Evolutionary conservation across 2,329 filamentous ascomycete species (phyloP).

Genomic region (Diaporthe sp.): DNA sequence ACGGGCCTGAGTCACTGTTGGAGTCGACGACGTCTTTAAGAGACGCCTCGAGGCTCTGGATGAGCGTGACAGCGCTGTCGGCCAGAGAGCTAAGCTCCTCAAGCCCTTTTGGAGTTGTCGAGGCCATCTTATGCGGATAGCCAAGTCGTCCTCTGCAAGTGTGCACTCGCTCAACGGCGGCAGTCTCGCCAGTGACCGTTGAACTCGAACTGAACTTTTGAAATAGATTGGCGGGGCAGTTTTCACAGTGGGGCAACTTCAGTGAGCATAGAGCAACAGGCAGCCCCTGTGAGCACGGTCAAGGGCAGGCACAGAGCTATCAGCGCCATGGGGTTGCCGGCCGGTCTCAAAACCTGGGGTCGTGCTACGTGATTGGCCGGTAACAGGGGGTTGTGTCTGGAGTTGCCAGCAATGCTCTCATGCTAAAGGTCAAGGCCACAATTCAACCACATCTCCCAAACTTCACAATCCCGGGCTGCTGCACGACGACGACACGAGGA

Average conservation of each 20-base stretch:
- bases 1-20: slow-evolving; percentile 36
- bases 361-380: slow-evolving; percentile 21
- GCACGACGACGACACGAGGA: not conserved
- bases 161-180: not conserved
- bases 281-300: not conserved
- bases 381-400: not conserved
- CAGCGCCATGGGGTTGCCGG: slow-evolving; percentile 13
- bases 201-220: slow-evolving; percentile 20
- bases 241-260: slow-evolving; percentile 24
- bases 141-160: not conserved
- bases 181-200: not conserved
- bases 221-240: slow-evolving; percentile 34
- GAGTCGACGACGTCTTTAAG: slow-evolving; percentile 40
- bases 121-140: slow-evolving; percentile 22
- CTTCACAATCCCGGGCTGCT: not conserved
- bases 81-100: slow-evolving; percentile 45
- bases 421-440: not conserved
- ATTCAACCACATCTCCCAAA: not conserved
- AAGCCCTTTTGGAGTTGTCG: slow-evolving; percentile 39
- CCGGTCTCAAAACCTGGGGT: slow-evolving; percentile 21
- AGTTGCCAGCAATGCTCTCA: slow-evolving; percentile 38
- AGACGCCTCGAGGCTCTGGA: slow-evolving; percentile 42
- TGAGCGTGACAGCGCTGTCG: slow-evolving; percentile 45
- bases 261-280: not conserved
- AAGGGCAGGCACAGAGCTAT: slow-evolving; percentile 13